Base-by-base conservation (phyloP, 768 basidiomycete species). In the Royoungia palumana region DNA sequence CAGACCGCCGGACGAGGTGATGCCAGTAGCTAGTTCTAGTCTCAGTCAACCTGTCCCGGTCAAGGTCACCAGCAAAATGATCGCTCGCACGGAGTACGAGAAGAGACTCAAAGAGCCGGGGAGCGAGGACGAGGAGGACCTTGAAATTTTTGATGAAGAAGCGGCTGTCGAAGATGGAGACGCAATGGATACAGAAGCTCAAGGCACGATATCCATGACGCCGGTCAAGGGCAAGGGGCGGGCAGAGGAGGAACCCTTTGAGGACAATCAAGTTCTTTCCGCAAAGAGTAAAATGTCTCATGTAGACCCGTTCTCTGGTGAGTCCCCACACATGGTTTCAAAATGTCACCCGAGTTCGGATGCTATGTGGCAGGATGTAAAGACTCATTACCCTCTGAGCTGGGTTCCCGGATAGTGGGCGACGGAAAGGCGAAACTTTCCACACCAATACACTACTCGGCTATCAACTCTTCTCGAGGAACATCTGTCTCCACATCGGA, bases 61-160 rank as follows among this genome's bases (percentile, higher is more conserved):
- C 19, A 83, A 81, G 61, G 63, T 85, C 13, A 90, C 88, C 3
- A 73, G 70, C 55, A 90, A 89, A 67, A 90, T 89, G 85, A 57
- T 72, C n/a, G 82, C 79, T 47, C 77, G 87, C 2, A 80, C 77
- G 41, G 72, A 80, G 51, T 85, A 87, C 56, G 77, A 86, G 59
- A 72, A 73, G 55, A 70, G 79, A 44, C 56, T 87, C 32, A 72
- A 72, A 36, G 78, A 78, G 47, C 42, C 63, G 16, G 68, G 51
- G 6, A 60, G 66, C 30, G 75, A 74, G 41, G 78, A 76, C 43
- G 75, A 72, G 10, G 73, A 70, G 5, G 72, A 66, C 11, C 51
- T 75, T 19, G 56, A 67, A 43, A 61, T 77, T 5, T 66, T 75
- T 34, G 68, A 66, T 34, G 70, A 67, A 41, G 49, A 55, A 12